Evolutionary conservation across 176 grass and related monocot species (phyloP).

Genomic region (Cocos nucifera): DNA sequence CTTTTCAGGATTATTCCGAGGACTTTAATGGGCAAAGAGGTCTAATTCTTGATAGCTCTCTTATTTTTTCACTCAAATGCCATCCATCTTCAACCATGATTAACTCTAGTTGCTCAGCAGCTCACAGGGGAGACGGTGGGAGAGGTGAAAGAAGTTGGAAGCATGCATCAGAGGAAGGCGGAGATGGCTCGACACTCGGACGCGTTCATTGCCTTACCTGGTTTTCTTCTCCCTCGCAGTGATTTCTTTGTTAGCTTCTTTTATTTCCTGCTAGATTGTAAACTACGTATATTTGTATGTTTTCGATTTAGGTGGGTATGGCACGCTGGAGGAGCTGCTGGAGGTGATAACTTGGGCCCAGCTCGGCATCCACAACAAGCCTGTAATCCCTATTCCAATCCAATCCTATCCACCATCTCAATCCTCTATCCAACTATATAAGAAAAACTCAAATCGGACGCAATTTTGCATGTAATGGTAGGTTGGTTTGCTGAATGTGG

Average conservation of each 20-base stretch:
- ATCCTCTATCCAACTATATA: neutral
- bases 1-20: conserved; percentile 57
- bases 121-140: conserved; percentile 80
- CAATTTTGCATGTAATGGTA: conserved; percentile 10
- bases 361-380: conserved; percentile 95
- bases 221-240: conserved; percentile 3
- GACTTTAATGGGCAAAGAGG: conserved; percentile 86
- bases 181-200: conserved; percentile 82
- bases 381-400: conserved; percentile 21
- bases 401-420: too few relatives aligned
- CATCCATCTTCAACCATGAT: neutral
- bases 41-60: neutral
- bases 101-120: conserved; percentile 6
- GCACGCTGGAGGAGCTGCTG: conserved; percentile 86
- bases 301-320: conserved; percentile 55
- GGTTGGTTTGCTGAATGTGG: conserved; percentile 93
- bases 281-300: too few relatives aligned
- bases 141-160: conserved; percentile 62
- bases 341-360: conserved; percentile 96
- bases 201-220: conserved; percentile 92
- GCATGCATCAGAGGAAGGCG: conserved; percentile 97
- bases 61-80: neutral
- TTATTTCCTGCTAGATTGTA: too few relatives aligned
- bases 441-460: too few relatives aligned
- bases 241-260: too few relatives aligned